These are phyloP conservation scores for Cyberlindnera lachancei DNA, from an alignment of 805 yeast species.

Conservation along the genomic window DNA sequence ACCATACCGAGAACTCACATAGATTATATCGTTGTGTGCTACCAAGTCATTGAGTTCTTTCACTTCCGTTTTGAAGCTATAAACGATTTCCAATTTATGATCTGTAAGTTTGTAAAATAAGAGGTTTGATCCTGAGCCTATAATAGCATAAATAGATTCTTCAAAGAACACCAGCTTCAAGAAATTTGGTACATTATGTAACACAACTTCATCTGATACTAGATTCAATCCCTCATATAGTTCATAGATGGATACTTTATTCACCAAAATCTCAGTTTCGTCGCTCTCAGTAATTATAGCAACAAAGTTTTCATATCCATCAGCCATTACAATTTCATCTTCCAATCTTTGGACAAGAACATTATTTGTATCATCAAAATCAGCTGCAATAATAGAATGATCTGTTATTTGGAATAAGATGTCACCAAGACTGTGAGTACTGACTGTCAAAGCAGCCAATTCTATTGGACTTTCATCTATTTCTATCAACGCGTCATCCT, in stretches of 20 bases:
- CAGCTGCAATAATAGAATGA: conserved; percentile 13
- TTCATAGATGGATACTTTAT: too few species aligned
- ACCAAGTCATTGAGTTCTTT: conserved; percentile 18
- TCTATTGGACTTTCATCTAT: conserved; percentile 16
- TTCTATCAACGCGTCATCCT: conserved; percentile 22
- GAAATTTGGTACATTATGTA: conserved; percentile 9
- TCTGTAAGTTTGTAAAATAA: conserved; percentile 3
- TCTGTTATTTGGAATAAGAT: conserved; percentile 21
- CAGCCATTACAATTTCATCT: conserved; percentile 12
- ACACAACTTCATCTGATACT: conserved; percentile 1
- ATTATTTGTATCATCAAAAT: conserved; percentile 9
- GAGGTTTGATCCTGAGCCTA: conserved; percentile 5
- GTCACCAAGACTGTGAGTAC: conserved; percentile 9
- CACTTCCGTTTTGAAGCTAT: background rate
- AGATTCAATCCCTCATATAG: conserved; percentile 6
- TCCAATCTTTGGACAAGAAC: conserved; percentile 4
- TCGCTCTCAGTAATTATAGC: conserved; percentile 6
- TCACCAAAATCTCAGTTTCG: too few species aligned
- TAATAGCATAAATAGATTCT: conserved; percentile 3
- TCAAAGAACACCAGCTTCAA: conserved; percentile 12
- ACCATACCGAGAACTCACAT: conserved; percentile 19
- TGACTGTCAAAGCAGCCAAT: conserved; percentile 9
- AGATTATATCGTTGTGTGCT: conserved; percentile 8
- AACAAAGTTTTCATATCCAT: conserved; percentile 11
- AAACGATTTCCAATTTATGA: background rate